These are phyloP conservation scores for Acanthamoeba sp. DNA, from an alignment of 208 protist species.

Conservation along the genomic window DNA sequence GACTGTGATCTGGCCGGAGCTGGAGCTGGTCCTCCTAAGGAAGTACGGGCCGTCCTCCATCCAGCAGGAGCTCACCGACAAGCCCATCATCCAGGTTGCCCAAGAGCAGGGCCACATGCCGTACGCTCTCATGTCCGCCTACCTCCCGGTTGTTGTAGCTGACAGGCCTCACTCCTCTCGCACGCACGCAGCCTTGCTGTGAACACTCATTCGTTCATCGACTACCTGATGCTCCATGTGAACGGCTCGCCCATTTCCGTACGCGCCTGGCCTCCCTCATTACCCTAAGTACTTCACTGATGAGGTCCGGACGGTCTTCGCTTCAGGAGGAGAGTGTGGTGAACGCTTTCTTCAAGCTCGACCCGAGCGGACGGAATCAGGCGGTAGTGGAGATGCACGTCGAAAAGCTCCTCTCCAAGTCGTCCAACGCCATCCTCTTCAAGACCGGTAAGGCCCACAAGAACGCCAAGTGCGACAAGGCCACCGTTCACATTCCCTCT, in stretches of 20 bases:
- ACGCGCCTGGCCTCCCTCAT: background rate
- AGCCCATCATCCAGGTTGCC: background rate
- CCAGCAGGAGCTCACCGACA: conserved; percentile 1
- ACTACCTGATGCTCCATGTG: conserved; percentile 61
- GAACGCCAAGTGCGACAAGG: background rate
- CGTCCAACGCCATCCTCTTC: background rate
- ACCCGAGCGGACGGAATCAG: background rate
- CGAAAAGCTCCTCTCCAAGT: conserved; percentile 5
- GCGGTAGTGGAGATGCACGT: conserved; percentile 64
- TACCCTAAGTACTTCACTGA: background rate
- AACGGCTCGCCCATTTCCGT: background rate
- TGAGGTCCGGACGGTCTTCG: too few relatives aligned
- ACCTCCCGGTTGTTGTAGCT: background rate
- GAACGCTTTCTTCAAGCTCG: conserved; percentile 41
- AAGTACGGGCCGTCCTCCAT: conserved; percentile 60
- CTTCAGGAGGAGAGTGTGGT: background rate
- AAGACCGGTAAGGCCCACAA: conserved; percentile 16
- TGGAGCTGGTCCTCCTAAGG: conserved; percentile 54
- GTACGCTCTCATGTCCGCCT: background rate
- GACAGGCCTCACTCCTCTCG: background rate
- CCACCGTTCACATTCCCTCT: conserved; percentile 26
- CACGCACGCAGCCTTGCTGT: background rate
- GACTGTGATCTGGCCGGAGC: conserved; percentile 24
- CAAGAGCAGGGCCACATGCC: conserved; percentile 49
- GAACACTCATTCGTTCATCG: conserved; percentile 25